Evolutionary conservation across 768 basidiomycete genomes (phyloP), one percentile per base, ranked within the genome.

Genomic region (Boletus huronensis): DNA sequence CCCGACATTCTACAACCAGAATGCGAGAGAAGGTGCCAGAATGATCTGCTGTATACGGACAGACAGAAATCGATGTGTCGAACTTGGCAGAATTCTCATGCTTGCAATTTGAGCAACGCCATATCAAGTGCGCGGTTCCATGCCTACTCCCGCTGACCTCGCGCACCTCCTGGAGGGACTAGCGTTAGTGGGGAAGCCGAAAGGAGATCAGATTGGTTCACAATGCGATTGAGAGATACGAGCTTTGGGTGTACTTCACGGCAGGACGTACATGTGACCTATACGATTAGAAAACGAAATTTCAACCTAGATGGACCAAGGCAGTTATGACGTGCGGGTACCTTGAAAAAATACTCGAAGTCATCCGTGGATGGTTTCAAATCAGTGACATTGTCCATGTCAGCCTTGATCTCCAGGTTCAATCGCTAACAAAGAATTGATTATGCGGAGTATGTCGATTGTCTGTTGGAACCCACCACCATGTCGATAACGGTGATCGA

Each of bases 1-100:
- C 93, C 25, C 93, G 80, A 65, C 93, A 96, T 61, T 96, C 93
- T 38, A 96, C 74, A 3, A 79, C 78, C 7, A 93, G 70, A 28
- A 95, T 72, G 5, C 85, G 82, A 0, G 78, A 79, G 45, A 85
- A 84, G 44, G 82, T 77, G 9, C 76, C 83, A 23, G 75, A 76
- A 52, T 83, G 81, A 56, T 87, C 85, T 23, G 77, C 74, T 0
- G 70, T 74, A 69, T 93, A 92, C 1, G 87, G 73, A 46, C 71
- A 71, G 26, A 81, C 67, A 7, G 77, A 68, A 5, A 75, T 72
- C 5, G 78, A 63, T 2, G 75, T 60, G 35, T 90, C 85, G 59
- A 93, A 93, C 64, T 87, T 90, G 36, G 90, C 91, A 8, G 85
- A 89, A 63, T 82, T 84, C 71, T 92, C 90, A 35, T 85, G 83